Evolutionary conservation across 2,329 filamentous ascomycete genomes (phyloP).

Genomic region (Leptographium flavum): DNA sequence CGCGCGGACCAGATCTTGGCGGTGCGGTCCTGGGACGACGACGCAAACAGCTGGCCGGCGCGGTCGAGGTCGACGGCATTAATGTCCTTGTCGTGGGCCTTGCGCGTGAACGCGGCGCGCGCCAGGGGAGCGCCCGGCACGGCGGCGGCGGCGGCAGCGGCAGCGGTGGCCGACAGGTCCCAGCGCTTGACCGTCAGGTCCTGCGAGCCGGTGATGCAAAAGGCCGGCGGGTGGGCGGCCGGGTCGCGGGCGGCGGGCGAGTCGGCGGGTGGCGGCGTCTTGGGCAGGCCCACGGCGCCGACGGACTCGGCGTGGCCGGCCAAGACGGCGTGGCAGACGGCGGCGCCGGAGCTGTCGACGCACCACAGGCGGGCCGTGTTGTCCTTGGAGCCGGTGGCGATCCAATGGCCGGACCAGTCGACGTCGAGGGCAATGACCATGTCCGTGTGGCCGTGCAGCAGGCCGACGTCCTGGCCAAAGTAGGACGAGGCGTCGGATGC

Average conservation of each 20-base stretch:
- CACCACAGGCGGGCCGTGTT: constrained; percentile 88
- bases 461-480: constrained; percentile 78
- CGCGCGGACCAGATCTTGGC: constrained; percentile 94
- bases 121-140: too few relatives aligned
- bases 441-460: constrained; percentile 82
- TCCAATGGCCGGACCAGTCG: constrained; percentile 95
- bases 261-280: constrained; percentile 48
- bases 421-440: constrained; percentile 91
- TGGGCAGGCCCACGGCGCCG: constrained; percentile 75
- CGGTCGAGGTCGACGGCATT: constrained; percentile 80
- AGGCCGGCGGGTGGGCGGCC: constrained; percentile 65
- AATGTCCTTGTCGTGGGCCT: constrained; percentile 97
- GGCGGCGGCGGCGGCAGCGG: constrained; percentile 30
- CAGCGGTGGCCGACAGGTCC: constrained; percentile 50
- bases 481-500: constrained; percentile 31
- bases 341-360: constrained; percentile 32
- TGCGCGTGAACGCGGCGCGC: constrained; percentile 72
- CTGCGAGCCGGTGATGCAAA: constrained; percentile 82
- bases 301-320: constrained; percentile 90
- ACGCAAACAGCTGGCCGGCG: constrained; percentile 70
- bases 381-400: constrained; percentile 91
- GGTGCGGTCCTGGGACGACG: constrained; percentile 89
- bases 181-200: constrained; percentile 93
- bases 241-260: constrained; percentile 61
- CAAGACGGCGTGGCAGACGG: constrained; percentile 38